phyloP scores from a whole-genome alignment of 208 protist genomes.

The Crithidia expoeki region DNA sequence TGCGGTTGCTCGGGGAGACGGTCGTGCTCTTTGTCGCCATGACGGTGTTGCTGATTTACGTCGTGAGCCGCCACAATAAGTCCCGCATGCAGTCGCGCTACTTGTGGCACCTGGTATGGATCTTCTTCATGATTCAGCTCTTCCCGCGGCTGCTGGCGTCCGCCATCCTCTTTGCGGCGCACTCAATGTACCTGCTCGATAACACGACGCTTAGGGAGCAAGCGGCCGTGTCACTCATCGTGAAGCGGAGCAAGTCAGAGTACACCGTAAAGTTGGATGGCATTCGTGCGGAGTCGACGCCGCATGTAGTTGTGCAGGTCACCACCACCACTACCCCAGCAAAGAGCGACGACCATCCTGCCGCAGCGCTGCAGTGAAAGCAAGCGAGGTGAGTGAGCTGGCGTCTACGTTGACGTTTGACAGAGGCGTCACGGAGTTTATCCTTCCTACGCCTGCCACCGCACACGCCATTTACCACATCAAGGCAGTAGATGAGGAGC shows the following conservation, averaged over 20 bases:
- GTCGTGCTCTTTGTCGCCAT: constrained; percentile 69
- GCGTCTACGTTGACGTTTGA: constrained; percentile 68
- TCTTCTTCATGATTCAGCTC: constrained; percentile 78
- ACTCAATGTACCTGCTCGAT: constrained; percentile 56
- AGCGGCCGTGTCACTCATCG: constrained; percentile 46
- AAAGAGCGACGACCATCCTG: background rate
- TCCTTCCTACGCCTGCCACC: constrained; percentile 40
- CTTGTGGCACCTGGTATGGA: constrained; percentile 52
- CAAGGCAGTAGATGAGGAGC: constrained; percentile 59
- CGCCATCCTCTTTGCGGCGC: constrained; percentile 68
- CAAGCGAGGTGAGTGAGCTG: too few species aligned
- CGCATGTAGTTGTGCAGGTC: constrained; percentile 61
- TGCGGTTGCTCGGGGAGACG: constrained; percentile 66
- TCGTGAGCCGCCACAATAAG: constrained; percentile 68
- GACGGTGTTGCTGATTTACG: constrained; percentile 60
- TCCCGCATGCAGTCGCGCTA: constrained; percentile 52
- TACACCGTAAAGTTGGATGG: constrained; percentile 52
- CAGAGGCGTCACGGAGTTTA: constrained; percentile 48
- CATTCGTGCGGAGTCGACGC: constrained; percentile 27
- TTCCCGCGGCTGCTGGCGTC: constrained; percentile 76
- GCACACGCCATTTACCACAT: constrained; percentile 41
- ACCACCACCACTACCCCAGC: constrained; percentile 12
- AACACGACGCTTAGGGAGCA: constrained; percentile 56
- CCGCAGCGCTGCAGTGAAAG: background rate
- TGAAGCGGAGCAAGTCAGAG: constrained; percentile 33